These are phyloP conservation scores for Lactarius tabidus DNA, from an alignment of 768 basidiomycete genomes.

Conservation along the genomic window DNA sequence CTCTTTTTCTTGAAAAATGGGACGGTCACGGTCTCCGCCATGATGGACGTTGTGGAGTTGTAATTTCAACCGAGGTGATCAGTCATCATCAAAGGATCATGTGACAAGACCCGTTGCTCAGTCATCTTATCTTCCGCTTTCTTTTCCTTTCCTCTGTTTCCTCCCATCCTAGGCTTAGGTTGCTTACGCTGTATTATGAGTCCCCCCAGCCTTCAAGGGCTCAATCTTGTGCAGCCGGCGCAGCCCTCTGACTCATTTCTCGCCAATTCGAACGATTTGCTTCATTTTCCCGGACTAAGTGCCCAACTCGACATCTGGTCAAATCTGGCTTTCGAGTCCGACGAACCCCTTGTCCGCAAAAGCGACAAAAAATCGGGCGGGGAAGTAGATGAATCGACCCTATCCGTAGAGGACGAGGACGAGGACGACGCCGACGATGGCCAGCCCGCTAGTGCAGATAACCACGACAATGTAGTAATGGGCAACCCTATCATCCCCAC, in stretches of 20 bases:
- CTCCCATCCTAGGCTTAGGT: too few relatives aligned
- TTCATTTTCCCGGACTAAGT: constrained; percentile 68
- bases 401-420: constrained; percentile 37
- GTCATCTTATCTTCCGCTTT: not conserved
- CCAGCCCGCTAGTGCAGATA: constrained; percentile 42
- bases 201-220: constrained; percentile 65
- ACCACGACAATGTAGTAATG: constrained; percentile 57
- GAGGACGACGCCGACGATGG: constrained; percentile 26
- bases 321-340: constrained; percentile 72
- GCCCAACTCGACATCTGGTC: constrained; percentile 85
- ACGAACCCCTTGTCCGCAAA: constrained; percentile 52
- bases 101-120: not conserved
- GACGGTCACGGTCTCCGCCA: constrained; percentile 47
- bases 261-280: constrained; percentile 49
- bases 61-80: not conserved
- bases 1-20: constrained; percentile 91
- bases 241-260: constrained; percentile 37
- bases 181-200: constrained; percentile 45
- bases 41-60: constrained; percentile 15
- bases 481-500: constrained; percentile 42
- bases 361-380: constrained; percentile 34
- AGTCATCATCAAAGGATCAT: not conserved
- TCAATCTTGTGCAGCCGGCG: constrained; percentile 71
- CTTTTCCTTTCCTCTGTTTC: not conserved
- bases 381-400: constrained; percentile 10